Conservation (phyloP, 192 early-diverging fungal species). For the Pilobolus umbonatus region DNA sequence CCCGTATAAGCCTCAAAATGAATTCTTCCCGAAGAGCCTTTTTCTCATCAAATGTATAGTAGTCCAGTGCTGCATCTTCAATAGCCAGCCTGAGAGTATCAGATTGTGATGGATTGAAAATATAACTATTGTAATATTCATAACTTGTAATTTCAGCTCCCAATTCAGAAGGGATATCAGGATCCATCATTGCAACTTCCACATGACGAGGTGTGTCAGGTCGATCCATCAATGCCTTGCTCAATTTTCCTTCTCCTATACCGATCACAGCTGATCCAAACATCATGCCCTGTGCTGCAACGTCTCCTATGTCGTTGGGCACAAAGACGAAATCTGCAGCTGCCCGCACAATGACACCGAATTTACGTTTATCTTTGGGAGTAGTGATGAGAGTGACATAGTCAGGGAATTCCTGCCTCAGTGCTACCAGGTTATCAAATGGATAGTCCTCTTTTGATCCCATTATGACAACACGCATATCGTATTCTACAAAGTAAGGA, state of each 20-base stretch:
- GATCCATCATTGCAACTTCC: constrained; percentile 1
- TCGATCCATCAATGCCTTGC: constrained; percentile 47
- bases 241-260: constrained; percentile 36
- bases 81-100: constrained; percentile 34
- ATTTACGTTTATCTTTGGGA: constrained; percentile 39
- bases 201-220: constrained; percentile 17
- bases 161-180: constrained; percentile 11
- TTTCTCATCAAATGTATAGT: constrained; percentile 13
- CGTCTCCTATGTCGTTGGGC: background rate
- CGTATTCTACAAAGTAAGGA: constrained; percentile 28
- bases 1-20: constrained; percentile 38
- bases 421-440: background rate
- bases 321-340: constrained; percentile 35
- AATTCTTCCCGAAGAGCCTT: constrained; percentile 40
- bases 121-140: constrained; percentile 41
- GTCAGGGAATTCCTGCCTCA: constrained; percentile 18
- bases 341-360: constrained; percentile 43
- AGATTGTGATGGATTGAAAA: constrained; percentile 16
- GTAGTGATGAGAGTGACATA: constrained; percentile 31
- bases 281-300: constrained; percentile 1
- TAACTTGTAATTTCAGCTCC: constrained; percentile 24
- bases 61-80: constrained; percentile 32
- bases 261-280: constrained; percentile 10
- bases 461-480: constrained; percentile 36
- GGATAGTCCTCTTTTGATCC: constrained; percentile 10